Conservation (phyloP, 768 basidiomycete species). For the Naematelia aurantialba region DNA sequence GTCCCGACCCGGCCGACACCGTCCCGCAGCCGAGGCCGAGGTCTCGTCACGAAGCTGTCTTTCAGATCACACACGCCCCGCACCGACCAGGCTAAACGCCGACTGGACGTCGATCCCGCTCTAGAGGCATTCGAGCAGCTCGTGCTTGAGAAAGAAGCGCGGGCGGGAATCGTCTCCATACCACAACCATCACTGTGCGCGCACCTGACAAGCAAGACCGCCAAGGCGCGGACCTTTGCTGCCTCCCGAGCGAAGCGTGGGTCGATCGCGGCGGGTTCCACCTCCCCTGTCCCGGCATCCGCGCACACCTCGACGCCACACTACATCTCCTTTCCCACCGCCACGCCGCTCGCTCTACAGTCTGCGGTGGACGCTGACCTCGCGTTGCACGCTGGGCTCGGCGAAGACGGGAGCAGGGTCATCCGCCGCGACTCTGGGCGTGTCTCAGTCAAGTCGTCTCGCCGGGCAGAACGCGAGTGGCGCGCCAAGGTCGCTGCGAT, state of each 20-base stretch:
- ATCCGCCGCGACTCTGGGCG: background rate
- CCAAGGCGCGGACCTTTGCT: background rate
- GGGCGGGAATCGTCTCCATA: background rate
- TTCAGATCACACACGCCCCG: background rate
- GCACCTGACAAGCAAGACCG: background rate
- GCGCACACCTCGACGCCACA: background rate
- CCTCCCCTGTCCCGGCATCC: background rate
- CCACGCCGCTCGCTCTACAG: too few species aligned
- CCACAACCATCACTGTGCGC: too few species aligned
- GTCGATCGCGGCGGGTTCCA: background rate
- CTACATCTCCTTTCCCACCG: background rate
- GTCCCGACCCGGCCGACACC: background rate
- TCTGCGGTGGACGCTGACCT: too few species aligned
- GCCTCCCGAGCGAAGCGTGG: background rate
- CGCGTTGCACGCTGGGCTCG: too few species aligned
- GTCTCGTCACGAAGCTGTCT: background rate
- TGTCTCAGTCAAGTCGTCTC: slow-evolving; percentile 19
- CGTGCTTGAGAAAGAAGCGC: background rate
- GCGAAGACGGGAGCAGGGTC: too few species aligned
- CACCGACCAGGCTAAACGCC: background rate
- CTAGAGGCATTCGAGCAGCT: background rate
- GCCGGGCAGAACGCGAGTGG: slow-evolving; percentile 35
- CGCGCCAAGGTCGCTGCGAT: slow-evolving; percentile 32
- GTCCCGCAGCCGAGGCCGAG: background rate
- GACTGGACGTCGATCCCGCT: background rate